phyloP scores from a whole-genome alignment of 2,329 filamentous ascomycete genomes.

The Blastomyces percursus region DNA sequence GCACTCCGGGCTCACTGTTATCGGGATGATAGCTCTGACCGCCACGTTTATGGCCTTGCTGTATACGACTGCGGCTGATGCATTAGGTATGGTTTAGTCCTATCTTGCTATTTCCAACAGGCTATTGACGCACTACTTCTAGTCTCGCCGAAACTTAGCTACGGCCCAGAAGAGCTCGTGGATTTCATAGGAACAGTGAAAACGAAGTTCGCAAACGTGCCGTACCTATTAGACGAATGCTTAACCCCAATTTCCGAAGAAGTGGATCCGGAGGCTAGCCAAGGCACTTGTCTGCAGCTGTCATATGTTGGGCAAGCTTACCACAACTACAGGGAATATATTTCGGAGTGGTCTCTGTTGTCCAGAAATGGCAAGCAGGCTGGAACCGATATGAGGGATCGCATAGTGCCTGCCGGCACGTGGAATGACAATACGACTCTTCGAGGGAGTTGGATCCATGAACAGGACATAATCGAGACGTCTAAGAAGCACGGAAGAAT shows the following conservation, averaged over 20 bases:
- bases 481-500: slow-evolving; percentile 45
- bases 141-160: slow-evolving; percentile 60
- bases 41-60: slow-evolving; percentile 57
- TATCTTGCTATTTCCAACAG: background rate
- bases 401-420: slow-evolving; percentile 52
- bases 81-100: slow-evolving; percentile 39
- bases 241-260: slow-evolving; percentile 46
- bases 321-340: slow-evolving; percentile 56
- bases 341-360: slow-evolving; percentile 44
- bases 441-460: slow-evolving; percentile 57
- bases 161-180: slow-evolving; percentile 41
- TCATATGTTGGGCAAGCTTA: slow-evolving; percentile 58
- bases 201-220: slow-evolving; percentile 52
- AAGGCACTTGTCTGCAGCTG: slow-evolving; percentile 55
- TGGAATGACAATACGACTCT: slow-evolving; percentile 65
- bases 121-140: slow-evolving; percentile 1
- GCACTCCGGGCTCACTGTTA: slow-evolving; percentile 51
- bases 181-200: slow-evolving; percentile 47
- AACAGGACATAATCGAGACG: slow-evolving; percentile 41
- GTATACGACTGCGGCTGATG: slow-evolving; percentile 66
- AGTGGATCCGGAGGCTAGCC: slow-evolving; percentile 33
- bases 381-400: slow-evolving; percentile 31
- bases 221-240: slow-evolving; percentile 48
- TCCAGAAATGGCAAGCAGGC: slow-evolving; percentile 36
- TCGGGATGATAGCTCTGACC: slow-evolving; percentile 54